phyloP scores from a whole-genome alignment of 306 rosid species.

The Corylus heterophylla region DNA sequence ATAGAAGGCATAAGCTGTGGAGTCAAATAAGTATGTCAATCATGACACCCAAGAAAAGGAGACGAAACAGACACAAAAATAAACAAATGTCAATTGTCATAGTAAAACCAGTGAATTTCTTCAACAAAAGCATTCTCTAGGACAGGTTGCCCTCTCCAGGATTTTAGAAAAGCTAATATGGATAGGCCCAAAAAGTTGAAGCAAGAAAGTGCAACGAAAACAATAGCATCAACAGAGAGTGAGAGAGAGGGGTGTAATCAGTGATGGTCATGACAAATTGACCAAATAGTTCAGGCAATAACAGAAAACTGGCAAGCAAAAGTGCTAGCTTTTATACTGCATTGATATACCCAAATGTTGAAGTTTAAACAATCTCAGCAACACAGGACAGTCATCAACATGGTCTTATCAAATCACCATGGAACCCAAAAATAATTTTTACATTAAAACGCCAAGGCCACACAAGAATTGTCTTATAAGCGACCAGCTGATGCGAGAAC shows the following conservation, averaged over 20 bases:
- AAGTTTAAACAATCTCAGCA: not conserved
- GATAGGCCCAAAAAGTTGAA: slow-evolving; percentile 2
- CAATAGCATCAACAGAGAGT: not conserved
- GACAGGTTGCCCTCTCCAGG: not conserved
- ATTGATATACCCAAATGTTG: not conserved
- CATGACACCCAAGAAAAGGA: slow-evolving; percentile 28
- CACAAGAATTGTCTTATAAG: not conserved
- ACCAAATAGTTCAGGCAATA: slow-evolving; percentile 12
- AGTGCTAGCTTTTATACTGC: not conserved
- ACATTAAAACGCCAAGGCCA: not conserved
- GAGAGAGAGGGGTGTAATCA: not conserved
- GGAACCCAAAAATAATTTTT: not conserved
- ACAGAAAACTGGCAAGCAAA: not conserved
- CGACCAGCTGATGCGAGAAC: not conserved
- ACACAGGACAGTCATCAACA: not conserved
- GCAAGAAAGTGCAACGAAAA: not conserved
- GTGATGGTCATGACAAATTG: slow-evolving; percentile 7
- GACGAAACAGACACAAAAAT: slow-evolving; percentile 16
- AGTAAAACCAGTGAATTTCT: slow-evolving; percentile 9
- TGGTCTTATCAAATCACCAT: not conserved
- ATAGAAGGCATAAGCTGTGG: slow-evolving; percentile 32
- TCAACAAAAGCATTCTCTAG: not conserved
- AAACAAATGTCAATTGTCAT: slow-evolving; percentile 10
- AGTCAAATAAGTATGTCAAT: slow-evolving; percentile 37
- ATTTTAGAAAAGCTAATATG: not conserved